Percentiles rank a stretch among this genome's conserved stretches.
These are phyloP conservation scores for Ceratobasidium sp. DNA, from an alignment of 1,284 basidiomycete species.

Conservation along the genomic window DNA sequence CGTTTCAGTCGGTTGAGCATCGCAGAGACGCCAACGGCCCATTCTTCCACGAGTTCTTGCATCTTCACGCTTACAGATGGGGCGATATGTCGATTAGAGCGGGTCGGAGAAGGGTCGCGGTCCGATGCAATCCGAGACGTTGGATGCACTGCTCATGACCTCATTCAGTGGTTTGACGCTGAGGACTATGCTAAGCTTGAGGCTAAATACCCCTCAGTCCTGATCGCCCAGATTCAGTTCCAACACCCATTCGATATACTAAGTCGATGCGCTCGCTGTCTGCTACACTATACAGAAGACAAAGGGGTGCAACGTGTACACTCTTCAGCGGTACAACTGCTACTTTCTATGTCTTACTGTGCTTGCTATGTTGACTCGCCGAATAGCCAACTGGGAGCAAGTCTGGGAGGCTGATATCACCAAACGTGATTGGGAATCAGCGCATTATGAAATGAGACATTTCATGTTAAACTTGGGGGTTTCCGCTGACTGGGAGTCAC, in stretches of 20 bases:
- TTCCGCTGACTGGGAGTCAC: too few relatives aligned
- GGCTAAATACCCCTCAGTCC: too few relatives aligned
- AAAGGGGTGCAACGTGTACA: background rate
- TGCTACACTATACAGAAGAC: background rate
- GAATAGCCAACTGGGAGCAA: too few relatives aligned
- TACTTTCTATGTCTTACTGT: conserved; percentile 4
- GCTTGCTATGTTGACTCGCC: too few relatives aligned
- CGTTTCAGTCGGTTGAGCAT: background rate
- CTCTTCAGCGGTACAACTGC: conserved; percentile 15
- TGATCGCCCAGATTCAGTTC: too few relatives aligned
- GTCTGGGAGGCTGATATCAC: too few relatives aligned
- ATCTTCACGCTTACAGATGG: background rate
- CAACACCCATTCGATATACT: background rate
- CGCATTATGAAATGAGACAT: too few relatives aligned
- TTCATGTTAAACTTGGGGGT: too few relatives aligned
- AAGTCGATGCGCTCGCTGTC: background rate
- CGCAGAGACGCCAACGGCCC: background rate
- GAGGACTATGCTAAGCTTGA: background rate
- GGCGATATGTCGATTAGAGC: background rate
- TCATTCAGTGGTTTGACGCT: background rate
- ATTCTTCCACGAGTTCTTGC: conserved; percentile 17
- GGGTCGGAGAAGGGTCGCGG: background rate
- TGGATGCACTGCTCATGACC: background rate
- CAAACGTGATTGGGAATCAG: too few relatives aligned
- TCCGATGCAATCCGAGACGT: background rate